These are phyloP conservation scores for Alternaria dauci DNA, from an alignment of 2,329 filamentous ascomycete genomes.

Conservation along the genomic window DNA sequence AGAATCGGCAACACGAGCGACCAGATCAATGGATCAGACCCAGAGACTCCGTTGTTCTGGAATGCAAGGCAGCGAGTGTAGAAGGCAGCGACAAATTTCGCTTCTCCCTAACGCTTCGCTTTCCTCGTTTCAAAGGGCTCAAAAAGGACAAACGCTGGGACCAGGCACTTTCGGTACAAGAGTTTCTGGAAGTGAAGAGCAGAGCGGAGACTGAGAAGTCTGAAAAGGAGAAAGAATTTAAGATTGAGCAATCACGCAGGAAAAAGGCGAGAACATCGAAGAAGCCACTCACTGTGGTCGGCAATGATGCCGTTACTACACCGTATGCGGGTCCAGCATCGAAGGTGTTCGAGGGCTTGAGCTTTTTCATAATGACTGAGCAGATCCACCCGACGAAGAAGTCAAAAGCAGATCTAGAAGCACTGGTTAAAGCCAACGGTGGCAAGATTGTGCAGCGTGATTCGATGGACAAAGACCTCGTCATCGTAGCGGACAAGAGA, in stretches of 20 bases:
- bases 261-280: constrained; percentile 68
- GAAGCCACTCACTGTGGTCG: constrained; percentile 77
- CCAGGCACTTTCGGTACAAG: constrained; percentile 76
- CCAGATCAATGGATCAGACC: constrained; percentile 96
- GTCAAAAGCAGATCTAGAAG: constrained; percentile 80
- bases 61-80: constrained; percentile 86
- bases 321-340: constrained; percentile 67
- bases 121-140: constrained; percentile 85
- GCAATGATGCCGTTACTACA: constrained; percentile 61
- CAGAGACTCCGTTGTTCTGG: constrained; percentile 83
- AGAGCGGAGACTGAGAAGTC: constrained; percentile 67
- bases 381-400: constrained; percentile 74
- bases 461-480: constrained; percentile 66
- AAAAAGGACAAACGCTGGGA: constrained; percentile 87
- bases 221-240: constrained; percentile 74
- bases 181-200: constrained; percentile 76
- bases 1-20: constrained; percentile 75
- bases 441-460: constrained; percentile 81
- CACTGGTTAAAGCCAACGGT: constrained; percentile 82
- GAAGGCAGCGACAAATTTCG: constrained; percentile 80
- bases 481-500: constrained; percentile 81
- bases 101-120: constrained; percentile 79
- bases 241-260: constrained; percentile 72
- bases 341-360: constrained; percentile 75
- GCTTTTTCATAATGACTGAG: constrained; percentile 86